phyloP scores from a whole-genome alignment of 768 basidiomycete genomes.

The Mycena galericulata region DNA sequence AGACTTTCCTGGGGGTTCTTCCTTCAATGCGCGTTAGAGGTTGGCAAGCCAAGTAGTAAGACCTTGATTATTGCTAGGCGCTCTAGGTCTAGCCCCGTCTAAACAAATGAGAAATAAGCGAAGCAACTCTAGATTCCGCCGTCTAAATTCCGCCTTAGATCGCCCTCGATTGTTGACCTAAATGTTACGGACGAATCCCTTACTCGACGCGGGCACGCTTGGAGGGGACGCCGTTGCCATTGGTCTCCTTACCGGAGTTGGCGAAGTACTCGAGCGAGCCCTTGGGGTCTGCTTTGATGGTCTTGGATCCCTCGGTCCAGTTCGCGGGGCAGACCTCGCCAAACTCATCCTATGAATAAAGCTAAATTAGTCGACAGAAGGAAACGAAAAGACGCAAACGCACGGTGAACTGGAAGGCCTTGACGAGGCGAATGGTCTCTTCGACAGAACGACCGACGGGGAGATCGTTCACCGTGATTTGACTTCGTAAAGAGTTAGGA shows the following conservation, averaged over 20 bases:
- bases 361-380: neutral
- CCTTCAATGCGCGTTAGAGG: neutral
- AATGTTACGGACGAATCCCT: constrained; percentile 18
- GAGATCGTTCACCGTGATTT: constrained; percentile 92
- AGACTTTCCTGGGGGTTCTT: neutral
- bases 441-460: constrained; percentile 97
- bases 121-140: neutral
- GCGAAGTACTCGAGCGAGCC: constrained; percentile 82
- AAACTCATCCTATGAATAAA: constrained; percentile 72
- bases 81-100: constrained; percentile 4
- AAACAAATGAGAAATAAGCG: neutral
- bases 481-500: constrained; percentile 53
- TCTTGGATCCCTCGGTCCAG: constrained; percentile 86
- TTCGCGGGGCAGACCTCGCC: constrained; percentile 95
- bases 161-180: neutral
- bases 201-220: constrained; percentile 37
- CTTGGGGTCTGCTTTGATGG: constrained; percentile 85
- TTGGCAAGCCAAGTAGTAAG: neutral
- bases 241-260: constrained; percentile 6
- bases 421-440: constrained; percentile 89
- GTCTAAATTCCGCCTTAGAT: neutral
- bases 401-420: constrained; percentile 94
- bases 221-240: constrained; percentile 28
- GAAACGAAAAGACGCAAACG: constrained; percentile 37
- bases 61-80: constrained; percentile 55